Conservation (phyloP, 768 basidiomycete species). For the Pulveroboletus sp. region DNA sequence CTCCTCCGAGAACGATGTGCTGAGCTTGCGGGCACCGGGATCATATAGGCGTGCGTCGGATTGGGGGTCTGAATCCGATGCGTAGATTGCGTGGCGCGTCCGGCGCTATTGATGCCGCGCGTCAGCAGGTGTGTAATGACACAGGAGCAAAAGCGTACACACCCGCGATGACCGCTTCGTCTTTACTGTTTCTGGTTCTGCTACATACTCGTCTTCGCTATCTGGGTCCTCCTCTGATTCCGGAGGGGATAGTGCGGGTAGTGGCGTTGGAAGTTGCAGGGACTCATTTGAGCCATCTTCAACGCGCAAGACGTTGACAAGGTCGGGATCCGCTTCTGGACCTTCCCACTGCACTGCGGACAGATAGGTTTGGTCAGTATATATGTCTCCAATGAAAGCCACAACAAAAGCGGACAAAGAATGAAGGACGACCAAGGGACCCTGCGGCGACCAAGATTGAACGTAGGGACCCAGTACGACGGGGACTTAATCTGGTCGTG, state of each 20-base stretch:
- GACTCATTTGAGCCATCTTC: constrained; percentile 20
- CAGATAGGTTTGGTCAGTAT: constrained; percentile 29
- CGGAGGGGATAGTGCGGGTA: constrained; percentile 33
- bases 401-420: constrained; percentile 13
- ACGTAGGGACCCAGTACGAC: constrained; percentile 4
- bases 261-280: constrained; percentile 21
- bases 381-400: constrained; percentile 14
- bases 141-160: constrained; percentile 22
- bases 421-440: constrained; percentile 6
- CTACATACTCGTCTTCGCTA: constrained; percentile 73
- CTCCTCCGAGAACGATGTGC: constrained; percentile 17
- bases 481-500: constrained; percentile 15
- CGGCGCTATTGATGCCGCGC: constrained; percentile 36
- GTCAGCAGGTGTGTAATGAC: constrained; percentile 13
- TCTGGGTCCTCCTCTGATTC: constrained; percentile 47
- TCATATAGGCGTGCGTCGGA: constrained; percentile 31
- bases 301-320: constrained; percentile 18
- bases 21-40: constrained; percentile 12
- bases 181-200: constrained; percentile 34
- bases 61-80: constrained; percentile 39
- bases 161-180: constrained; percentile 41
- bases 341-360: constrained; percentile 72
- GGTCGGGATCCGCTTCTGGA: constrained; percentile 50
- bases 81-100: constrained; percentile 35
- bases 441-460: background rate